Evolutionary conservation across 768 basidiomycete genomes (phyloP).

Genomic region (Basidioascus undulatus): DNA sequence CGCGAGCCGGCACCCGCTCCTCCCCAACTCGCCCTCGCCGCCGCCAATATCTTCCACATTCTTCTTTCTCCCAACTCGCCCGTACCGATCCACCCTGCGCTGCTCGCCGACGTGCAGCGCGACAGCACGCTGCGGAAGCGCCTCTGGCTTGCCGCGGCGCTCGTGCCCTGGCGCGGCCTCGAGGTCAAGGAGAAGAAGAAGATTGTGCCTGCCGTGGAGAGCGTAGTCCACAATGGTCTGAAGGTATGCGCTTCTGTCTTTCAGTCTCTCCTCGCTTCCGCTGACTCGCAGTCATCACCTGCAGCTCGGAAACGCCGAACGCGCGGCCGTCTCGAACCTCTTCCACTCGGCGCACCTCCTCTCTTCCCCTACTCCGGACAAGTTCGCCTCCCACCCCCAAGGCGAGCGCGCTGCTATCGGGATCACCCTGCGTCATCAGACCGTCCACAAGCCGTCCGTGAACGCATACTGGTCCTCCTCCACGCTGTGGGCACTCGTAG

Average conservation of each 20-base stretch:
- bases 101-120: constrained; percentile 19
- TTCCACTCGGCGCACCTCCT: no score
- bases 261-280: no score
- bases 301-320: no score
- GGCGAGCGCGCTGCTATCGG: no score
- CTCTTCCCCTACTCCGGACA: no score
- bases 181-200: constrained; percentile 45
- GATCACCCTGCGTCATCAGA: no score
- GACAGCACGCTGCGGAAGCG: constrained; percentile 25
- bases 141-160: constrained; percentile 50
- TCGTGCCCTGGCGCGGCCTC: constrained; percentile 43
- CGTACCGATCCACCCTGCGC: constrained; percentile 26
- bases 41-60: constrained; percentile 33
- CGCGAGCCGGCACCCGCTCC: constrained; percentile 26
- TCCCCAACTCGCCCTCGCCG: constrained; percentile 26
- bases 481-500: no score
- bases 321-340: no score
- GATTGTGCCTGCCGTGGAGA: constrained; percentile 32
- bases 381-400: no score
- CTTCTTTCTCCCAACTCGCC: constrained; percentile 15
- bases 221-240: constrained; percentile 54
- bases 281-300: no score
- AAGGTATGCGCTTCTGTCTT: constrained; percentile 25
- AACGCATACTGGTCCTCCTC: no score
- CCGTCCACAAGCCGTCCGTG: no score